Evolutionary conservation across 2,329 filamentous ascomycete species (phyloP).

Genomic region (Calonectria naviculata): DNA sequence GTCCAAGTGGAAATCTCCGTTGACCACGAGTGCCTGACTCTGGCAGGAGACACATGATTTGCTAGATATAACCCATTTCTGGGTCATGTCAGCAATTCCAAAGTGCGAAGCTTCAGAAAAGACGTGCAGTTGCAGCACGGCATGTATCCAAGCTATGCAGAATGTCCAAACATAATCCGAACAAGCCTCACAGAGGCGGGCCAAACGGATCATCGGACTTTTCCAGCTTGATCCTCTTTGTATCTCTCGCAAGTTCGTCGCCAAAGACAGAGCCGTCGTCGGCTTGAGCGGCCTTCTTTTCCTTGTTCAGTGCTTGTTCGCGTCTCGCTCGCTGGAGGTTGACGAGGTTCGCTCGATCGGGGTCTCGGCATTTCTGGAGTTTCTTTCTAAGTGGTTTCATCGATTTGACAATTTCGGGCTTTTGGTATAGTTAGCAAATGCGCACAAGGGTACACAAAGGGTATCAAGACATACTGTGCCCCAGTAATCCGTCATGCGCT

Average conservation of each 20-base stretch:
- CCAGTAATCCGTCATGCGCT: slow-evolving; percentile 66
- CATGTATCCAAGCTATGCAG: neutral
- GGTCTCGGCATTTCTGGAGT: slow-evolving; percentile 79
- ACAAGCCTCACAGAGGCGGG: slow-evolving; percentile 47
- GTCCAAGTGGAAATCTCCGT: neutral
- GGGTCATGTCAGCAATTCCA: neutral
- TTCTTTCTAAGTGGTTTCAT: slow-evolving; percentile 74
- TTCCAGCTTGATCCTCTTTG: slow-evolving; percentile 59
- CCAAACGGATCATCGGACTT: slow-evolving; percentile 61
- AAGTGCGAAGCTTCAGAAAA: neutral
- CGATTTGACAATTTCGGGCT: slow-evolving; percentile 55
- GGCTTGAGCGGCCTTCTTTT: slow-evolving; percentile 53
- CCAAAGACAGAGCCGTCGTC: slow-evolving; percentile 62
- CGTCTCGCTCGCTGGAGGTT: slow-evolving; percentile 74
- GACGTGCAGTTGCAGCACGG: neutral
- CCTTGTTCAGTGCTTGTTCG: slow-evolving; percentile 59
- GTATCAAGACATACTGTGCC: slow-evolving; percentile 53
- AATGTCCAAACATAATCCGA: neutral
- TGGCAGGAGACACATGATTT: neutral
- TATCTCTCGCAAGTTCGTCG: slow-evolving; percentile 48
- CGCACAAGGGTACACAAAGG: too few relatives aligned
- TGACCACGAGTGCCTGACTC: neutral
- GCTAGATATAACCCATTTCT: neutral
- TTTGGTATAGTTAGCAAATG: slow-evolving; percentile 31
- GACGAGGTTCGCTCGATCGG: slow-evolving; percentile 78